Evolutionary conservation across 1,139 yeast species (phyloP), one percentile per base, ranked within the genome.

Genomic region (Geotrichum bryndzae): DNA sequence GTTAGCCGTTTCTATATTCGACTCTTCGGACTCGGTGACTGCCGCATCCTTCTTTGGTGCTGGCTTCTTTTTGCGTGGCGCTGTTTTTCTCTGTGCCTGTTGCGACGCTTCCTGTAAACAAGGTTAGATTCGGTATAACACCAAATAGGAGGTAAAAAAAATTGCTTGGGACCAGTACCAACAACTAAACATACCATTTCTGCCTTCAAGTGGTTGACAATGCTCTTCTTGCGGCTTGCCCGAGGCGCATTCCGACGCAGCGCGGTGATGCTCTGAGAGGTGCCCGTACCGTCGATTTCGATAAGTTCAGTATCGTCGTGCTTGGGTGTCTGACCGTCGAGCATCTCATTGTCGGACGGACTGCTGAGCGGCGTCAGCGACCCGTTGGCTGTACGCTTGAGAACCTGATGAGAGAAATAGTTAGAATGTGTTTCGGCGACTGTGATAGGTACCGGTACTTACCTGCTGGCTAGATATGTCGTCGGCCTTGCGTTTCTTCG

Each of bases 211-310:
- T 22, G 38, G 23, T 56, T 54, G 4, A 56, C 59, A 41, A 56
- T 56, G 31, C 59, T 56, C 18, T 56, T 56, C 41, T 38, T 56
- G 54, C 59, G 59, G 27, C 35, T 54, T 1, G 51, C 53, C 38
- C 59, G 23, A 2, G 59, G 55, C 8, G 59, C 59, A 41, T 56
- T 56, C 51, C 59, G 10, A 22, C 59, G 59, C 29, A 56, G 27
- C 48, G 22, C 18, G 5, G 48, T 41, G 48, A 41, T 41, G 23
- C 48, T 41, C 29, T 27, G 55, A 22, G 55, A 48, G 4, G 50
- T 22, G 3, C 41, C 25, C 4, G 41, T 7, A 23, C 23, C 50
- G 3, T 23, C 27, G 5, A 41, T 18, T 11, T 22, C 51, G 10
- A 7, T n/a, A 23, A n/a, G 25, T 38, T 33, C 23, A 4, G 33